Conservation (phyloP, 495 filamentous ascomycete genomes). For the Xylaria telfairii region DNA sequence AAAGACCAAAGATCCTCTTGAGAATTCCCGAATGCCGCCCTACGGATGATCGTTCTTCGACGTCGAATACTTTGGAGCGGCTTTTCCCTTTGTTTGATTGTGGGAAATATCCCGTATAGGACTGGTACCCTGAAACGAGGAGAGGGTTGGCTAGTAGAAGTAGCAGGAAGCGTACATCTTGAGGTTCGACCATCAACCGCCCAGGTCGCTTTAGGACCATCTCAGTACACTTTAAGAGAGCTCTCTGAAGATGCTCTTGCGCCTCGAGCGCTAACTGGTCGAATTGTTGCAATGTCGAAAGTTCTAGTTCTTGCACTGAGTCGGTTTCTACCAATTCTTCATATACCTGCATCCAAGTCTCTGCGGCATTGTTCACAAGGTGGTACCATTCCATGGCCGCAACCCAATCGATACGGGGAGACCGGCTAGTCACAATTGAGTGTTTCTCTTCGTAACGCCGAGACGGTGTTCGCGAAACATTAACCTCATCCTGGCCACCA, state of each 20-base stretch:
- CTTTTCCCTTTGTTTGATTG: constrained; percentile 38
- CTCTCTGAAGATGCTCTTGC: constrained; percentile 68
- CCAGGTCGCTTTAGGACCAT: constrained; percentile 85
- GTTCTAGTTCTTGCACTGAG: constrained; percentile 46
- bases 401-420: constrained; percentile 78
- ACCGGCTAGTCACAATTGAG: constrained; percentile 62
- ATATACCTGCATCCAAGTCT: constrained; percentile 63
- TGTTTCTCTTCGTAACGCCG: constrained; percentile 42
- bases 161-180: constrained; percentile 81
- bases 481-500: constrained; percentile 56
- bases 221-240: constrained; percentile 83
- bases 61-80: constrained; percentile 30
- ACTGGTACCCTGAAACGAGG: constrained; percentile 57
- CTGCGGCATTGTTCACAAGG: constrained; percentile 63
- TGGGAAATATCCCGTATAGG: constrained; percentile 40
- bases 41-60: constrained; percentile 30
- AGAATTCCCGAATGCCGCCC: constrained; percentile 78
- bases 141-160: constrained; percentile 84
- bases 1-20: constrained; percentile 81
- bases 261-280: constrained; percentile 69
- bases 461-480: constrained; percentile 42
- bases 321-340: constrained; percentile 48
- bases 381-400: constrained; percentile 78
- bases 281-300: constrained; percentile 53
- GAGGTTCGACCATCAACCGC: constrained; percentile 68